Evolutionary conservation across 495 filamentous ascomycete genomes (phyloP).

Genomic region (Talaromyces borbonicus): DNA sequence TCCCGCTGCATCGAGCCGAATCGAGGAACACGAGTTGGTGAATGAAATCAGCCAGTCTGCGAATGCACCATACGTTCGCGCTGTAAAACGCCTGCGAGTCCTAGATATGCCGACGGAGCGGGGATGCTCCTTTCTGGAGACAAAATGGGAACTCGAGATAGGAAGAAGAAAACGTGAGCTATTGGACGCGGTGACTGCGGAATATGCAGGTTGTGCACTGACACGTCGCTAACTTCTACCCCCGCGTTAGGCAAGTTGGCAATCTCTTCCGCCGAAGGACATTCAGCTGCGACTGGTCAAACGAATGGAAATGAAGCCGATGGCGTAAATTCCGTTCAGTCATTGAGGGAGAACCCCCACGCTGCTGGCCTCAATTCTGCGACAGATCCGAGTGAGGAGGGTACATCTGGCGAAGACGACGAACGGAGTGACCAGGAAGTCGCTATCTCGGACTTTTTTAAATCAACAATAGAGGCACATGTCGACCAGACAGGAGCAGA

Average conservation of each 20-base stretch:
- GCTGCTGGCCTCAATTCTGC: not conserved
- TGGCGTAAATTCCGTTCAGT: not conserved
- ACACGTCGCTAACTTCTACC: constrained; percentile 8
- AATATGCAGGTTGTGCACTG: not conserved
- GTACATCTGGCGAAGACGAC: not conserved
- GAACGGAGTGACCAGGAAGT: not conserved
- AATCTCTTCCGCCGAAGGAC: not conserved
- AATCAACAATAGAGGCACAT: not conserved
- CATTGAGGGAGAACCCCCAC: not conserved
- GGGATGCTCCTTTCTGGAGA: constrained; percentile 30
- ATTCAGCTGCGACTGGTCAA: not conserved
- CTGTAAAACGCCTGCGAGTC: constrained; percentile 38
- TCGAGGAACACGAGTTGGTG: constrained; percentile 13
- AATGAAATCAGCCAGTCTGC: constrained; percentile 26
- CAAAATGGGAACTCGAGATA: constrained; percentile 28
- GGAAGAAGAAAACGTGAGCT: constrained; percentile 32
- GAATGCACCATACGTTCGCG: constrained; percentile 23
- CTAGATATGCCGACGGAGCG: constrained; percentile 11
- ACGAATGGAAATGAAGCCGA: not conserved
- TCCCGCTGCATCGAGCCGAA: not conserved
- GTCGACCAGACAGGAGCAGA: constrained; percentile 2
- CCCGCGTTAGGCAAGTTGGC: constrained; percentile 5
- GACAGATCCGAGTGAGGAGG: not conserved
- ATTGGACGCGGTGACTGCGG: not conserved
- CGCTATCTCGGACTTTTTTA: constrained; percentile 1